Evolutionary conservation across 148 eudicot genomes (phyloP), one percentile per base, ranked within the genome.

Genomic region (Heliamphora exappendiculata): DNA sequence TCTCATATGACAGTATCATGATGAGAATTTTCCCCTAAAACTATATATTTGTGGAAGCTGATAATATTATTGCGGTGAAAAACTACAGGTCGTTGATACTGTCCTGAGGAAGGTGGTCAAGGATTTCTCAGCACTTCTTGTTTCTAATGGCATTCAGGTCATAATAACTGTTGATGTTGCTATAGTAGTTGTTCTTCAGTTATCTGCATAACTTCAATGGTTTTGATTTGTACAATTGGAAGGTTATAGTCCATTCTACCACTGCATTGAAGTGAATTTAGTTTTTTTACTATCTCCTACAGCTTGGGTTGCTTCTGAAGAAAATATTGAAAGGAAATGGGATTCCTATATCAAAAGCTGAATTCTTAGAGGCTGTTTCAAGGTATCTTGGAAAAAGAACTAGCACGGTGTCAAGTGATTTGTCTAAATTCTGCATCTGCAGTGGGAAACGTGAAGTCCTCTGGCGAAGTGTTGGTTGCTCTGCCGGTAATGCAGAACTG

Each of bases 101-200:
- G 82, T 94, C 77, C 85, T 94, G 63, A 87, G 87, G 81, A 92
- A 90, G 81, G 93, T 87, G 53, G 93, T 88, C 41, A 89, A 89
- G 82, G 93, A 92, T 79, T 87, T 92, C 74, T 90, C 97, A 9
- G 72, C 85, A 54, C 82, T 87, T 77, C 88, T 94, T 74, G 84
- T 83, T 68, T 87, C 96, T 78, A 89, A 90, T 74, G 88, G 97
- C 68, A 82, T 84, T 86, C 96, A 94, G 97, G 98, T 94, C 75
- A 49, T 45, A 50, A 50, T 50, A 60, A 70, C 22, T 62, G 33
- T 51, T 58, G 28, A 34, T 29, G 14, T 22, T 64, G 7, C 44
- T 80, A 50, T 33, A 28, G 24, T 13, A 55, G 26, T 74, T 68
- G n/a, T 22, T 54, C n/a, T 14, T 70, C 16, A 77, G 7, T 51